Base-by-base conservation (phyloP, 2,329 filamentous ascomycete genomes). In the Colletotrichum sp. region DNA sequence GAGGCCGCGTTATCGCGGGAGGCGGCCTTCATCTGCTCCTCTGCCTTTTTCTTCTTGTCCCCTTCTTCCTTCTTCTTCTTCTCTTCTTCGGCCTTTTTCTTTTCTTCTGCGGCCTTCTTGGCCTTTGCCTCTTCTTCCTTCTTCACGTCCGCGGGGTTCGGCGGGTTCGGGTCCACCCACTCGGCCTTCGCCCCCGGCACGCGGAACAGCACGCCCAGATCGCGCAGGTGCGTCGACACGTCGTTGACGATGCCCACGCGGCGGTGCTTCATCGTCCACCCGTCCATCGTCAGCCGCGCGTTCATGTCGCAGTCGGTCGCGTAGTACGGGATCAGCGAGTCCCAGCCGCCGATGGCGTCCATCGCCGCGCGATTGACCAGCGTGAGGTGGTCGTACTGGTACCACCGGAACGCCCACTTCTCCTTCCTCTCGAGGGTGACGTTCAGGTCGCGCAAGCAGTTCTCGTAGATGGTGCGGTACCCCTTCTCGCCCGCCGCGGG, bases 241-340 rank as follows among this genome's bases (percentile, higher is more conserved):
- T 89, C 87, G 34, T 84, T 87, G 52, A 90, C 82, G 34, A 87
- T 83, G 16, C 86, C 88, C 5, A 83, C 85, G 8, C 80, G 81
- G 3, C 77, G 81, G 61, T 88, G 85, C 7, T 79, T 77, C 70
- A 84, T 86, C 8, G 81, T 84, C 83, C 86, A 88, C 6, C 85
- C 84, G 16, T 80, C 82, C 87, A 90, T 89, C 8, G 78, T 74
- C n/a, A 90, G 77, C 5, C 89, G 85, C 8, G 82, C 82, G 78
- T 91, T 88, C 83, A 89, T 87, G 79, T 91, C 90, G 81, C 89
- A 92, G 79, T 92, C 90, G 38, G 87, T 90, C 75, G 87, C 85
- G 80, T 92, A 92, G 78, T 88, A 92, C 0, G 90, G 89, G 55
- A 93, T 91, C 73, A 89, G 82, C 1, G 88, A 88, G 79, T 92